Base-by-base conservation (phyloP, 305 asterid genomes). In the Lippia alba region DNA sequence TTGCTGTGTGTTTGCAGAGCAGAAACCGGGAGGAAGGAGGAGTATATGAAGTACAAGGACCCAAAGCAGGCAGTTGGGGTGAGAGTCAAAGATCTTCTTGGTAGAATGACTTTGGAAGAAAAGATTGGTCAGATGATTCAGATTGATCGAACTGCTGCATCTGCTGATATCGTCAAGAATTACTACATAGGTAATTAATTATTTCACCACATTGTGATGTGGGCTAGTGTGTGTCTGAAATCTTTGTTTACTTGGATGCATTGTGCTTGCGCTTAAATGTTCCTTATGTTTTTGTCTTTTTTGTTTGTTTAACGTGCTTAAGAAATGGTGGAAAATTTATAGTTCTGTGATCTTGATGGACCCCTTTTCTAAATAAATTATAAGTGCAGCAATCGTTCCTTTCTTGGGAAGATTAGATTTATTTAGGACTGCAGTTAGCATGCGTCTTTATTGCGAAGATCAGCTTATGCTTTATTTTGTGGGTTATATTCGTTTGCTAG, bases 81-180 rank as follows among this genome's bases (percentile, higher is more conserved):
- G 67, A 81, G 97, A 39, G 89, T 88, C 16, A 67, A 90, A 70
- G 97, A 92, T 83, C 91, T 90, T 69, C 66, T 92, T 59, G 82
- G 83, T 36, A 74, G 94, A 72, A 92, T 92, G 98, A 84, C 77
- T 58, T 79, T 92, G 50, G 87, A 84, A 79, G 98, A 90, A 59
- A 92, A 92, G 82, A 85, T 92, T 79, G 98, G 96, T 8, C 98
- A 92, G 82, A 92, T 92, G 98, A 81, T 84, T 78, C 97, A 92
- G 87, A 84, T 90, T 85, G 98, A 92, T 62, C 84, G 96, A 56
- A 71, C 72, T 70, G 82, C 80, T 65, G 96, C 96, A 20, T 80
- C 92, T 39, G 80, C 89, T 69, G 82, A 79, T 66, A 72, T 88
- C 66, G 73, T 92, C 89, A 89, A 75, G 78, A 70, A 85, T 4